Percentiles rank a stretch among this genome's conserved stretches.
phyloP scores from a whole-genome alignment of 768 basidiomycete species.

The Hydnomerulius pinastri region DNA sequence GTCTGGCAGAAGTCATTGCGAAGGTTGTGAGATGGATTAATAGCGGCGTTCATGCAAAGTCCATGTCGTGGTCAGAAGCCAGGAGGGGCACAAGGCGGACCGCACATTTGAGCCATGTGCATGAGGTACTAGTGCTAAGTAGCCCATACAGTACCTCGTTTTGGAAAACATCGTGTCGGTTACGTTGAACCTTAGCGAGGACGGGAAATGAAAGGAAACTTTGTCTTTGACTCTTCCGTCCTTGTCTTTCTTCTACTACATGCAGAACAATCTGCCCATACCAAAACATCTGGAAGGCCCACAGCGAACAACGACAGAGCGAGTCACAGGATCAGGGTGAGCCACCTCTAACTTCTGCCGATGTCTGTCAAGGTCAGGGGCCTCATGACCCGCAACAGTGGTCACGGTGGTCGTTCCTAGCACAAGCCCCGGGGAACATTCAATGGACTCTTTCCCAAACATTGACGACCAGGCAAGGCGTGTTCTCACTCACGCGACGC shows the following conservation, averaged over 20 bases:
- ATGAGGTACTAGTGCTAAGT: too few relatives aligned
- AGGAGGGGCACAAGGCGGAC: not conserved
- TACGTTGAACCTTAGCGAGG: not conserved
- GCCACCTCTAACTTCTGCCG: slow-evolving; percentile 2
- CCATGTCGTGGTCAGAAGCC: not conserved
- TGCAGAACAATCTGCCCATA: slow-evolving; percentile 1
- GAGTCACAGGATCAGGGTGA: slow-evolving; percentile 11
- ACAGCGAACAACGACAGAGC: slow-evolving; percentile 1
- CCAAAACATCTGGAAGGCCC: not conserved
- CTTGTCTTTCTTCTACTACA: slow-evolving; percentile 1
- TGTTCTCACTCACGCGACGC: slow-evolving; percentile 46
- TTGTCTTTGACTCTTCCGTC: not conserved
- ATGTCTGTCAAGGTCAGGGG: slow-evolving; percentile 10
- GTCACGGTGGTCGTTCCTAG: not conserved
- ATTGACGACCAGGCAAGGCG: slow-evolving; percentile 49
- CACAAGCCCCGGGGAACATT: slow-evolving; percentile 10
- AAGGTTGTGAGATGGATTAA: not conserved
- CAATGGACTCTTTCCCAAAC: slow-evolving; percentile 5
- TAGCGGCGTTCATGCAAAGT: not conserved
- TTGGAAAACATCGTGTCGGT: not conserved
- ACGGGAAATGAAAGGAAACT: not conserved
- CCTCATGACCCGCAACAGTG: slow-evolving; percentile 1
- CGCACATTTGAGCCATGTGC: not conserved
- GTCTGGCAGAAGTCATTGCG: slow-evolving; percentile 29
- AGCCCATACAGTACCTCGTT: not conserved